Percentiles rank a stretch among this genome's conserved stretches.
Conservation (phyloP, 805 yeast genomes). For the Saccharomyces kudriavzevii region DNA sequence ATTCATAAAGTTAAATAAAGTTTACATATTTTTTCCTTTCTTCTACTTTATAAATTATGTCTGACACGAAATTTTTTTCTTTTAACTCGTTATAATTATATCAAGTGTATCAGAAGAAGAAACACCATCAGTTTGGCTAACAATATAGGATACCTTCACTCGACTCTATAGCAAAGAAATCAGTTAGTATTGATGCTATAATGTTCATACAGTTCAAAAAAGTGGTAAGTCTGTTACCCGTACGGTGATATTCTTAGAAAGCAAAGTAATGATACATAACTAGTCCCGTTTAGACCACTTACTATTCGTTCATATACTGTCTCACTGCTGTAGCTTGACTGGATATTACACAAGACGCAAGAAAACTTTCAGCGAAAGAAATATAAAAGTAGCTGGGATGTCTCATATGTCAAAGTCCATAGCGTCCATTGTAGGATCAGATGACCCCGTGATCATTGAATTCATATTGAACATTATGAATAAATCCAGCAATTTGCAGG, state of each 20-base stretch:
- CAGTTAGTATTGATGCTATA: neutral
- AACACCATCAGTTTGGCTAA: too few species aligned
- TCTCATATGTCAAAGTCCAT: slow-evolving; percentile 6
- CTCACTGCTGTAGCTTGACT: neutral
- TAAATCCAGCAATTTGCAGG: slow-evolving; percentile 25
- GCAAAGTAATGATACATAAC: neutral
- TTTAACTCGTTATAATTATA: neutral
- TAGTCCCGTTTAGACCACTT: neutral
- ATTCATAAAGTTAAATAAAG: neutral
- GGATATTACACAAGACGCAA: neutral
- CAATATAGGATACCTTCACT: neutral
- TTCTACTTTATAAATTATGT: neutral
- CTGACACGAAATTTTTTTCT: neutral
- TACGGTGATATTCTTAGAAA: neutral
- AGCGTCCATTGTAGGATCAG: slow-evolving; percentile 26
- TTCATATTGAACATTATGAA: slow-evolving; percentile 36
- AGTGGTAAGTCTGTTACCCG: neutral
- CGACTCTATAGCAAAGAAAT: neutral
- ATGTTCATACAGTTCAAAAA: neutral
- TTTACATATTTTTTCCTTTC: neutral
- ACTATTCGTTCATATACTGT: neutral
- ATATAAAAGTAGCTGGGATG: neutral
- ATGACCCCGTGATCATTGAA: slow-evolving; percentile 40
- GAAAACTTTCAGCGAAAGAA: neutral
- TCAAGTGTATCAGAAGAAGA: neutral